Evolutionary conservation across 1,284 basidiomycete genomes (phyloP), one percentile per base, ranked within the genome.

Genomic region (Austroboletus sp.): DNA sequence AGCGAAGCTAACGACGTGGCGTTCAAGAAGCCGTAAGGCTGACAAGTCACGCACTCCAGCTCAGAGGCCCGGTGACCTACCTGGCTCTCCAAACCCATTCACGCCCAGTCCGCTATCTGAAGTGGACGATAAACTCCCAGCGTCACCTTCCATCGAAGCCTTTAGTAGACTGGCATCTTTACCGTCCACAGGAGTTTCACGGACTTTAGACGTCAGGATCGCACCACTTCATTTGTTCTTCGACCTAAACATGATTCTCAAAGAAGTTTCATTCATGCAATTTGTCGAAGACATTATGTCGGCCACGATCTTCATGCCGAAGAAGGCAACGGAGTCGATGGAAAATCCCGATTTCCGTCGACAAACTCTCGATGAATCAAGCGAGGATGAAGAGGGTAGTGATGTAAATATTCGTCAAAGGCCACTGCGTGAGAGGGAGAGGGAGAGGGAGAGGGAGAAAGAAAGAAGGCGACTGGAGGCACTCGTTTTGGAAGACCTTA

Each of bases 151-250:
- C 1, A 36, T 63, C 16, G 57, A 63, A 44, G 42, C 32, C 37
- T 53, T 37, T 34, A 36, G 52, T 35, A 38, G 26, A 21, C 19
- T 60, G 19, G 36, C 6, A 8, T 12, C 30, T 15, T 12, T 40
- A 17, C 12, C 44, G 21, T 34, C 45, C 8, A 43, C 44, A 29
- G 45, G 50, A 23, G 39, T 12, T 8, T 16, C 44, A 21, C 27
- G 13, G 11, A 42, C 44, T 43, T 17, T 75, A 6, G 66, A 72
- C 25, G 52, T 78, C 34, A 58, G 67, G 15, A 46, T 85, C 5
- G 67, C 71, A 2, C 81, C 88, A 2, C 55, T 90, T 6, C 89
- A 90, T 57, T 36, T 86, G 11, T 89, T 89, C 58, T 46, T 87
- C 26, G 89, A 93, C 60, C 67, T 89, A n/a, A 76, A 71, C 29